Evolutionary conservation across 2,329 filamentous ascomycete species (phyloP), one percentile per base, ranked within the genome.

Genomic region (Dactylonectria estremocensis): DNA sequence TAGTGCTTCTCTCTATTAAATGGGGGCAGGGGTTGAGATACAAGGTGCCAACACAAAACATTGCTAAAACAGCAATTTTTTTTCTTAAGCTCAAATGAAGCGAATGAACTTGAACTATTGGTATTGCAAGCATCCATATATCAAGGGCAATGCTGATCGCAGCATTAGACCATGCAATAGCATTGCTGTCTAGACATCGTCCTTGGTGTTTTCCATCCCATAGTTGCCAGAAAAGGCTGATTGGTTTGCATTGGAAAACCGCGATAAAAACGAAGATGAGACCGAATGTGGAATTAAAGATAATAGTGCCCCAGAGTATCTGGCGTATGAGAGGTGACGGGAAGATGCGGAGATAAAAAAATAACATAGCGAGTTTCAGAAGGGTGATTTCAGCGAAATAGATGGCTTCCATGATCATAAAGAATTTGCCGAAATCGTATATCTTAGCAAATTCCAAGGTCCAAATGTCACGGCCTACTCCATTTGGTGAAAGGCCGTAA

Each of bases 271-370:
- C 61, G 1, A 60, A 13, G 1, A 66, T 3, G 18, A 55, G 43
- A 3, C 68, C 50, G 3, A 20, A 53, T 10, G 59, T 14, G 0
- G 49, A 10, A 1, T 35, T 40, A 0, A 56, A 16, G 1, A 20
- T 37, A 2, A 69, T 40, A 0, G 68, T 69, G 7, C 28, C 57
- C 68, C 68, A 69, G 14, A 69, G 45, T 2, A 63, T 1, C 20
- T 57, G 45, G 28, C 22, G 22, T 2, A 55, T 20, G 4, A 6
- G n/a, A 13, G 7, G 16, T 5, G 35, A 31, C 0, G 56, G 62
- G 2, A 69, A 69, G 9, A 69, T 69, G 0, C 67, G 62, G 1
- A 69, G 67, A 18, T 69, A 69, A 3, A 69, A 67, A 28, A 69
- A 67, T 0, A 69, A 14, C 11, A 69, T 54, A 2, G 67, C 61